Evolutionary conservation across 2,329 filamentous ascomycete genomes (phyloP).

Genomic region (Cladosporium sp.): DNA sequence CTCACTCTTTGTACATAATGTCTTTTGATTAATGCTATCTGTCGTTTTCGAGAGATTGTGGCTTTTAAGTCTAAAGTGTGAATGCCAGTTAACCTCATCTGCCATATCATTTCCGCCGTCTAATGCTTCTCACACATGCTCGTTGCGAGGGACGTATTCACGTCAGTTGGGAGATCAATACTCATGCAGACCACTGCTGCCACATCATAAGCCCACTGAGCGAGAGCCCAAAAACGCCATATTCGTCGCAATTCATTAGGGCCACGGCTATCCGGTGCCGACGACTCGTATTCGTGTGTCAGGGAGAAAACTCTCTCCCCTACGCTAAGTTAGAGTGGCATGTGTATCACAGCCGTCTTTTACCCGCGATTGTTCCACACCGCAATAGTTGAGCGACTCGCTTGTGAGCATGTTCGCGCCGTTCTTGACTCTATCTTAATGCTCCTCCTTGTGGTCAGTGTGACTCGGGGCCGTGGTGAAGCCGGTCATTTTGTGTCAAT

Average conservation of each 20-base stretch:
- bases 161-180: too few relatives aligned
- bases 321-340: neutral
- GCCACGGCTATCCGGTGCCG: neutral
- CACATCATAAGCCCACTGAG: neutral
- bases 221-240: neutral
- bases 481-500: neutral
- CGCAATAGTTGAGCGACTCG: neutral
- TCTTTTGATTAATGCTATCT: conserved; percentile 28
- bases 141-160: too few relatives aligned
- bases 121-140: too few relatives aligned
- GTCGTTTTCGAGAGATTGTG: neutral
- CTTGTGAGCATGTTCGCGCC: neutral
- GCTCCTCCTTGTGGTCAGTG: neutral
- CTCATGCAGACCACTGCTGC: too few relatives aligned
- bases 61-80: too few relatives aligned
- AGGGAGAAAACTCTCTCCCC: neutral
- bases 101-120: too few relatives aligned
- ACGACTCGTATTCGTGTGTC: neutral
- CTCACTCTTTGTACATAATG: conserved; percentile 32
- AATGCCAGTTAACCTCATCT: too few relatives aligned
- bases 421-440: too few relatives aligned
- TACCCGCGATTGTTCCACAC: neutral
- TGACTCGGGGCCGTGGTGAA: neutral
- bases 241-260: neutral
- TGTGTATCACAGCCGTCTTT: neutral